Percentiles rank a stretch among this genome's conserved stretches.
phyloP scores from a whole-genome alignment of 1,139 yeast species.

The Candida tetrigidarum region DNA sequence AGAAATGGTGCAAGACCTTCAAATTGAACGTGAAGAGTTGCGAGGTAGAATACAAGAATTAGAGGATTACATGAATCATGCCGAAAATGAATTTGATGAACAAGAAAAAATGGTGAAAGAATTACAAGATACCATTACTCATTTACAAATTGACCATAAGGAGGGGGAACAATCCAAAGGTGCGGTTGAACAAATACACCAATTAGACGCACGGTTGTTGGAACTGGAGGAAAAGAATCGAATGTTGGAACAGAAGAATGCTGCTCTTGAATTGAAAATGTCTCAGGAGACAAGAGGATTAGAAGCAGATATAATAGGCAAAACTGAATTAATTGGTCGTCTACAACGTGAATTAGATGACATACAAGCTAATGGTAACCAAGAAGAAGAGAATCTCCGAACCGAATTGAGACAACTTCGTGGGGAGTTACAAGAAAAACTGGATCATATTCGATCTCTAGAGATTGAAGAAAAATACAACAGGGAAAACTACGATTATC shows the following conservation, averaged over 20 bases:
- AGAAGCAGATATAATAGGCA: constrained; percentile 3
- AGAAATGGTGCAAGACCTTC: constrained; percentile 5
- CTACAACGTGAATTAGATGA: background rate
- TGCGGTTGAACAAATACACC: constrained; percentile 2
- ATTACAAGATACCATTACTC: background rate
- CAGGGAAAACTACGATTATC: background rate
- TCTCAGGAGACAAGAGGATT: background rate
- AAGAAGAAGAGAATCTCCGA: constrained; percentile 2
- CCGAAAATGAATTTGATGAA: constrained; percentile 5
- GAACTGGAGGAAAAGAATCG: background rate
- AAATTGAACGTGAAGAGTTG: constrained; percentile 7
- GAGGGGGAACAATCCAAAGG: background rate
- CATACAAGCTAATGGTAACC: background rate
- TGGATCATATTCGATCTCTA: background rate
- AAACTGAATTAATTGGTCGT: background rate
- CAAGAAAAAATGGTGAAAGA: background rate
- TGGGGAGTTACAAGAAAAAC: background rate
- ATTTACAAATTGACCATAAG: background rate
- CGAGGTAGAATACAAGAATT: constrained; percentile 1
- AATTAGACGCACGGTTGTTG: background rate
- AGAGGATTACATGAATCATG: constrained; percentile 8
- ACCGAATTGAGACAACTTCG: background rate
- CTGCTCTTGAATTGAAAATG: background rate
- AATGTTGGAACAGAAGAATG: background rate
- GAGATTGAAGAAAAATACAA: background rate